These are phyloP conservation scores for Arabidopsis lyrata DNA, from an alignment of 441 rosid genomes.

Conservation along the genomic window DNA sequence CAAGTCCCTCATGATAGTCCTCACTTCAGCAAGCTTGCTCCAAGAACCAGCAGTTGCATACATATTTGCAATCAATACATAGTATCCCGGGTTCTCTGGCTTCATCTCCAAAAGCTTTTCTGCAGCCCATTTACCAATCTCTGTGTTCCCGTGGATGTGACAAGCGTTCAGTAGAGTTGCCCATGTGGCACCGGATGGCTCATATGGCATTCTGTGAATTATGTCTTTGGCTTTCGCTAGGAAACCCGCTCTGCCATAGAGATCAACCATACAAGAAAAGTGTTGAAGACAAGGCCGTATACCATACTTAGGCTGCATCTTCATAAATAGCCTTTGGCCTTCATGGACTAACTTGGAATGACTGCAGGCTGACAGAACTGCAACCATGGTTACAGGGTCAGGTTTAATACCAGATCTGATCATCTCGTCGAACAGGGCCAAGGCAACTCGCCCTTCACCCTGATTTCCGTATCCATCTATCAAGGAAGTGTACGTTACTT, in stretches of 20 bases:
- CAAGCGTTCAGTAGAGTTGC: conserved; percentile 80
- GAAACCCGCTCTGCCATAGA: conserved; percentile 79
- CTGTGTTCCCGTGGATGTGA: conserved; percentile 57
- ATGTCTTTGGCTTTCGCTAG: conserved; percentile 59
- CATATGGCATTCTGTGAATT: conserved; percentile 60
- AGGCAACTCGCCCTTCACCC: conserved; percentile 65
- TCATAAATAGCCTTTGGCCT: conserved; percentile 59
- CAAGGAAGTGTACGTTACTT: conserved; percentile 83
- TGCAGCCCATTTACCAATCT: conserved; percentile 81
- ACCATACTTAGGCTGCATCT: conserved; percentile 53
- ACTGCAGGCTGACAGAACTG: conserved; percentile 82
- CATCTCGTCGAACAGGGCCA: conserved; percentile 70
- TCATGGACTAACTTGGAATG: conserved; percentile 71
- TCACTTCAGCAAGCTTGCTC: conserved; percentile 65
- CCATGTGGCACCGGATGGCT: conserved; percentile 69
- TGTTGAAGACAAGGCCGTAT: conserved; percentile 65
- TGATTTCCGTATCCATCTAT: conserved; percentile 79
- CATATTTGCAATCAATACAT: conserved; percentile 74
- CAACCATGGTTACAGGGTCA: conserved; percentile 78
- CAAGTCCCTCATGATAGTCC: conserved; percentile 68
- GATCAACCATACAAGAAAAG: conserved; percentile 80
- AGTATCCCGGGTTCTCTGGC: conserved; percentile 68
- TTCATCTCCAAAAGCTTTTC: conserved; percentile 63
- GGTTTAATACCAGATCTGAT: conserved; percentile 56
- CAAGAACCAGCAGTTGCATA: conserved; percentile 72